Evolutionary conservation across 805 yeast species (phyloP).

Genomic region (Saturnispora saitoi): DNA sequence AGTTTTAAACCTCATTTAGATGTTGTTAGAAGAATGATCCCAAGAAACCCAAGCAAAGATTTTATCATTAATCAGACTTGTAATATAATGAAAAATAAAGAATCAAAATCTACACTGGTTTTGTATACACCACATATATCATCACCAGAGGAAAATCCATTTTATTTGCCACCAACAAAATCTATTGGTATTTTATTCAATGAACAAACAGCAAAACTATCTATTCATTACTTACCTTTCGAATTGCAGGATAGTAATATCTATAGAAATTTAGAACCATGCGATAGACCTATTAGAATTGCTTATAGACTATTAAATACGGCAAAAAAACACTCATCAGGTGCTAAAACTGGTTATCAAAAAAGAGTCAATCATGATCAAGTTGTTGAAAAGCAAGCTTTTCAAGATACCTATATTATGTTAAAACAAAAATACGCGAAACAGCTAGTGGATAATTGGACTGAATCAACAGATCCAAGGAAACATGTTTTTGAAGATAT

Average conservation of each 20-base stretch:
- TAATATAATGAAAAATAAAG: slow-evolving; percentile 33
- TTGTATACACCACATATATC: slow-evolving; percentile 73
- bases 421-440: slow-evolving; percentile 79
- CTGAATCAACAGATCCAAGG: slow-evolving; percentile 88
- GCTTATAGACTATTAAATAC: slow-evolving; percentile 76
- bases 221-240: slow-evolving; percentile 73
- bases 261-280: slow-evolving; percentile 30
- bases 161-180: slow-evolving; percentile 77
- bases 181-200: slow-evolving; percentile 62
- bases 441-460: slow-evolving; percentile 71
- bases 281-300: slow-evolving; percentile 67
- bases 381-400: slow-evolving; percentile 72
- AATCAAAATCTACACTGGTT: slow-evolving; percentile 41
- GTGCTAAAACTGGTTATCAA: slow-evolving; percentile 76
- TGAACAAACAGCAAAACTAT: slow-evolving; percentile 35
- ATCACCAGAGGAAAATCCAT: slow-evolving; percentile 58
- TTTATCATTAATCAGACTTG: slow-evolving; percentile 81
- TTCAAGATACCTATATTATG: slow-evolving; percentile 73
- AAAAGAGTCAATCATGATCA: slow-evolving; percentile 84
- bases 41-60: slow-evolving; percentile 85
- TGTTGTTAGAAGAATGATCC: slow-evolving; percentile 78
- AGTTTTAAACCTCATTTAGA: slow-evolving; percentile 34
- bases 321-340: slow-evolving; percentile 73
- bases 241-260: slow-evolving; percentile 21
- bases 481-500: slow-evolving; percentile 96